These are phyloP conservation scores for Moesziomyces sp. DNA, from an alignment of 1,284 basidiomycete species.

Conservation along the genomic window DNA sequence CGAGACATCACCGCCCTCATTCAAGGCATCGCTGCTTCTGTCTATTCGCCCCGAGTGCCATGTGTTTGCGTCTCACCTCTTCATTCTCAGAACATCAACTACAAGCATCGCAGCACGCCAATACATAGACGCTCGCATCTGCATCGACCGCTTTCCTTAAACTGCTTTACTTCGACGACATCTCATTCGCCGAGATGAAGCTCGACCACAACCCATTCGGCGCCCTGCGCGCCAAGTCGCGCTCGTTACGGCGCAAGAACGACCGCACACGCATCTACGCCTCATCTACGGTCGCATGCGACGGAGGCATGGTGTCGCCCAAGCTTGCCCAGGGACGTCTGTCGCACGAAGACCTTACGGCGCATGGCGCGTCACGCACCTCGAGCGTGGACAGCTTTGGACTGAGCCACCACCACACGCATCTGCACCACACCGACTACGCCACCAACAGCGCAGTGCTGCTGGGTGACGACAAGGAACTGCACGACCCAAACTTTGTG, in stretches of 20 bases:
- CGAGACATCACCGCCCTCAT: too few relatives aligned
- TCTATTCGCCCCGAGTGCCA: slow-evolving; percentile 2
- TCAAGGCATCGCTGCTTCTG: not conserved
- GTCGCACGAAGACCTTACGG: slow-evolving; percentile 18
- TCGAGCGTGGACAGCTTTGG: slow-evolving; percentile 18
- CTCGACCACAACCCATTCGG: slow-evolving; percentile 32
- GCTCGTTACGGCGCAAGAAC: slow-evolving; percentile 28
- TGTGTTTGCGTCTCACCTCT: slow-evolving; percentile 7
- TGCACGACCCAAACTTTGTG: slow-evolving; percentile 44
- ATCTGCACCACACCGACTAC: slow-evolving; percentile 13
- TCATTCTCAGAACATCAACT: not conserved
- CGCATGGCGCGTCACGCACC: slow-evolving; percentile 7
- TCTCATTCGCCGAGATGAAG: slow-evolving; percentile 23
- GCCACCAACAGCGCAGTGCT: slow-evolving; percentile 29
- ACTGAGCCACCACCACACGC: slow-evolving; percentile 6
- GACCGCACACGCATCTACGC: slow-evolving; percentile 33
- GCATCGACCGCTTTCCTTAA: not conserved
- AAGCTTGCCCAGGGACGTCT: slow-evolving; percentile 8
- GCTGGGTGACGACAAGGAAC: slow-evolving; percentile 36
- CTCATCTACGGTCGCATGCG: slow-evolving; percentile 21
- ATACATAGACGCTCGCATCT: slow-evolving; percentile 1
- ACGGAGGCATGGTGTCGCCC: slow-evolving; percentile 17
- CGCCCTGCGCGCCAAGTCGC: slow-evolving; percentile 29
- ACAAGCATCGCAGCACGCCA: not conserved
- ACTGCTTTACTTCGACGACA: not conserved